These are phyloP conservation scores for Pichia cactophila DNA, from an alignment of 1,139 yeast genomes.

Conservation along the genomic window DNA sequence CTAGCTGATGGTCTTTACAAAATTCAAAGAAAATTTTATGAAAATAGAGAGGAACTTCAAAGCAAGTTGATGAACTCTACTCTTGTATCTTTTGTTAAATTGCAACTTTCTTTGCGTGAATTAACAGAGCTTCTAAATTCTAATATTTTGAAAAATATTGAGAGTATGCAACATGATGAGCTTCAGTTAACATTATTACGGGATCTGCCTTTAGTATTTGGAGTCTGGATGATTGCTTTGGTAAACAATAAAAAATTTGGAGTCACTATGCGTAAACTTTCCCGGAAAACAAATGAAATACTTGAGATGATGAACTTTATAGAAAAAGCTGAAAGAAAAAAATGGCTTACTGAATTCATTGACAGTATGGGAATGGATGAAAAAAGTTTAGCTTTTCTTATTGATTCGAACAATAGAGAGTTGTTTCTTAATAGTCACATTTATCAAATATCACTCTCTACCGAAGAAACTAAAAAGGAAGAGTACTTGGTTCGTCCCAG, in stretches of 20 bases:
- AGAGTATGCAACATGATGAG: slow-evolving; percentile 34
- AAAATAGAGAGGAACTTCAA: slow-evolving; percentile 22
- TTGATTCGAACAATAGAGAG: slow-evolving; percentile 21
- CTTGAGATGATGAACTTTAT: slow-evolving; percentile 50
- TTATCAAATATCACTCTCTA: neutral
- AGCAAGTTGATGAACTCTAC: slow-evolving; percentile 21
- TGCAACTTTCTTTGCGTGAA: slow-evolving; percentile 26
- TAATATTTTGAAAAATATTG: slow-evolving; percentile 37
- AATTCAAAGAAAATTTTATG: slow-evolving; percentile 22
- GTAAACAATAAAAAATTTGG: slow-evolving; percentile 67
- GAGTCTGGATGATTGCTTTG: slow-evolving; percentile 64
- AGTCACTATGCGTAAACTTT: slow-evolving; percentile 43
- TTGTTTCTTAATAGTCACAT: slow-evolving; percentile 18
- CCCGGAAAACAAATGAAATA: slow-evolving; percentile 49
- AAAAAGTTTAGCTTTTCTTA: slow-evolving; percentile 21
- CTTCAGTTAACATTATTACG: slow-evolving; percentile 47
- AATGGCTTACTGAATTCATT: slow-evolving; percentile 56
- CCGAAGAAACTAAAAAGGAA: neutral
- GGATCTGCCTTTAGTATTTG: slow-evolving; percentile 77
- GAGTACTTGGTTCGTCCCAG: neutral
- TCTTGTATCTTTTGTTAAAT: slow-evolving; percentile 21
- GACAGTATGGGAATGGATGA: slow-evolving; percentile 33
- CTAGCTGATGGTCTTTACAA: slow-evolving; percentile 28
- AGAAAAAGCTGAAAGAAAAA: slow-evolving; percentile 49
- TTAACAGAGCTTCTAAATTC: slow-evolving; percentile 16